Evolutionary conservation across 805 yeast species (phyloP).

Genomic region (Osmozyma mogii): DNA sequence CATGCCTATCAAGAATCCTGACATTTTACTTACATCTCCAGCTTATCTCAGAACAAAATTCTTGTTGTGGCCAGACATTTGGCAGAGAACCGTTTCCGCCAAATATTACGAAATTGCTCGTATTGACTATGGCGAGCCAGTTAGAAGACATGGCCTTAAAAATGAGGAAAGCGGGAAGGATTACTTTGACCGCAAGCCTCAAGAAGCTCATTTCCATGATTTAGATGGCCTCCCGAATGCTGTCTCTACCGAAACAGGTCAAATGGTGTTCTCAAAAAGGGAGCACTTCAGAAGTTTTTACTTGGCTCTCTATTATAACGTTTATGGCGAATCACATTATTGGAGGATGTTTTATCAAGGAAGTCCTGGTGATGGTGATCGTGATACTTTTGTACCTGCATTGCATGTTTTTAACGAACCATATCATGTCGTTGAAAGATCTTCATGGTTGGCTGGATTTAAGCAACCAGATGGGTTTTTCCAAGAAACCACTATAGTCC

Average conservation of each 20-base stretch:
- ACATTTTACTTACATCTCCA: constrained; percentile 16
- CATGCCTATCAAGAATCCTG: constrained; percentile 25
- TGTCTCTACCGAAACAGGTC: constrained; percentile 28
- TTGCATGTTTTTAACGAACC: constrained; percentile 27
- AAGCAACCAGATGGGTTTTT: constrained; percentile 4
- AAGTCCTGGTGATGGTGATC: constrained; percentile 25
- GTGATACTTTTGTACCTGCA: constrained; percentile 33
- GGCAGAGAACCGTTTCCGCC: constrained; percentile 28
- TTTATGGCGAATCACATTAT: constrained; percentile 21
- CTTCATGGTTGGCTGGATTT: constrained; percentile 17
- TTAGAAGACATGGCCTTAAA: constrained; percentile 20
- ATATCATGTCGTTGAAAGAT: constrained; percentile 19
- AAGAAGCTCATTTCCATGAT: constrained; percentile 23
- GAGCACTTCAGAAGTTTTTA: constrained; percentile 23
- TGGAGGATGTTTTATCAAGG: constrained; percentile 29
- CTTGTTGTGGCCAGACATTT: constrained; percentile 30
- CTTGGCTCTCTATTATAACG: constrained; percentile 28
- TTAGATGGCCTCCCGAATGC: constrained; percentile 23
- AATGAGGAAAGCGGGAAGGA: constrained; percentile 19
- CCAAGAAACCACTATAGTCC: constrained; percentile 18
- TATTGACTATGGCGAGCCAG: constrained; percentile 20
- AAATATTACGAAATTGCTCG: constrained; percentile 25
- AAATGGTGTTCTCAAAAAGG: constrained; percentile 26
- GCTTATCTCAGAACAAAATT: constrained; percentile 20
- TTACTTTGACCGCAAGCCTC: constrained; percentile 11